phyloP scores from a whole-genome alignment of 169 alveolate genomes.

The Plasmodium coatneyi region DNA sequence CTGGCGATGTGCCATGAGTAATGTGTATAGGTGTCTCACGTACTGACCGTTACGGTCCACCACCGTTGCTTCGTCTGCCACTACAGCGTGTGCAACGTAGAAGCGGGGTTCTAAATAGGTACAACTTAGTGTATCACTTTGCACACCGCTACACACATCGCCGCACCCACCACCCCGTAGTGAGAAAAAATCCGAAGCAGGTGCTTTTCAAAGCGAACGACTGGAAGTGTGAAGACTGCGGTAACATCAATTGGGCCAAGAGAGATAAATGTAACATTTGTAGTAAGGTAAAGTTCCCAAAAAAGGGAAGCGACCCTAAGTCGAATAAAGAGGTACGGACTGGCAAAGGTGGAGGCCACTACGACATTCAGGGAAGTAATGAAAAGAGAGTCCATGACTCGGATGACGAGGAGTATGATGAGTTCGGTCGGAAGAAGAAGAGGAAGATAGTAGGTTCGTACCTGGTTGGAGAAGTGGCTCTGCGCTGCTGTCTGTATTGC shows the following conservation, averaged over 20 bases:
- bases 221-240: slow-evolving; percentile 89
- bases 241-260: slow-evolving; percentile 90
- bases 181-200: slow-evolving; percentile 28
- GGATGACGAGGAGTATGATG: slow-evolving; percentile 87
- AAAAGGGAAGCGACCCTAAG: slow-evolving; percentile 22
- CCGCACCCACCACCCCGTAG: background rate
- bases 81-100: background rate
- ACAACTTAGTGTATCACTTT: background rate
- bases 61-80: background rate
- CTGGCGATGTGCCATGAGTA: background rate
- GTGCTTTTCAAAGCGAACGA: slow-evolving; percentile 80
- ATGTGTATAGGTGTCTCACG: background rate
- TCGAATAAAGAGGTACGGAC: slow-evolving; percentile 77
- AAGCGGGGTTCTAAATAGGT: background rate
- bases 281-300: slow-evolving; percentile 67
- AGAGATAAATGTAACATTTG: slow-evolving; percentile 88
- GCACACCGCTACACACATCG: background rate
- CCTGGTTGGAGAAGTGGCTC: background rate
- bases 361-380: slow-evolving; percentile 82
- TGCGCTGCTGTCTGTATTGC: background rate
- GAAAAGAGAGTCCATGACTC: slow-evolving; percentile 85
- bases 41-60: background rate
- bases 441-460: slow-evolving; percentile 46
- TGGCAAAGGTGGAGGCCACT: slow-evolving; percentile 90
- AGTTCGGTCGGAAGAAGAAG: slow-evolving; percentile 85